Base-by-base conservation (phyloP, 352 stramenopile species). In the Globisporangium iwayamae region DNA sequence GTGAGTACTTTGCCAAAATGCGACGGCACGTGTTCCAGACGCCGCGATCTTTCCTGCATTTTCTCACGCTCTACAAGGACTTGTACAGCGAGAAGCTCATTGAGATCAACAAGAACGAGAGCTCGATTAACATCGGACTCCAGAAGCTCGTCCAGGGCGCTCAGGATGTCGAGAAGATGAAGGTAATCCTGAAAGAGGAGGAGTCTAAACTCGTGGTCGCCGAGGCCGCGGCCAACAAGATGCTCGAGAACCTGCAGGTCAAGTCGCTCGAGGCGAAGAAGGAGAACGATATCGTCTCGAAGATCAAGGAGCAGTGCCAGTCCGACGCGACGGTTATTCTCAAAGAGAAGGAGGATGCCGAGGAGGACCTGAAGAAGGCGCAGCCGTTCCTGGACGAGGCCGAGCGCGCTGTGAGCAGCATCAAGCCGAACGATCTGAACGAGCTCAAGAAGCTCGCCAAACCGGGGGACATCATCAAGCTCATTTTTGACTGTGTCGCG, bases 371-470 rank as follows among this genome's bases (percentile, higher is more conserved):
- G 22, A 90, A 91, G 41, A 91, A 91, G 45, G 91, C 91, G 7
- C 84, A 97, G 65, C 92, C 92, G 14, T 97, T 97, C 65, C 50
- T 98, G 28, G 90, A 98, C 38, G 88, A 96, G 66, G 91, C 90
- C 1, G 85, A 97, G 63, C 72, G 82, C 8, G 90, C 90, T 3
- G 85, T 93, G 4, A 92, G 81, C 34, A 90, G 75, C 60, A 97
- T 97, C 68, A 93, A 93, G 50, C 81, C 91, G 0, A 94, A 93
- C 62, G 91, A 97, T 67, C 60, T 98, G 55, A 96, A 94, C 63
- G 92, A 98, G 64, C 72, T 98, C 20, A 98, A 98, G 69, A 97
- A 96, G 56, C 72, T 98, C 13, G 78, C 84, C 7, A 97, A 96
- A 63, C 90, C 91, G 0, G 83, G 83, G 0, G 88, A 97, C 56